A percentile compares a stretch with the other conserved stretches of the same genome.
These are phyloP conservation scores for Podospora didyma DNA, from an alignment of 495 filamentous ascomycete species.

Conservation along the genomic window DNA sequence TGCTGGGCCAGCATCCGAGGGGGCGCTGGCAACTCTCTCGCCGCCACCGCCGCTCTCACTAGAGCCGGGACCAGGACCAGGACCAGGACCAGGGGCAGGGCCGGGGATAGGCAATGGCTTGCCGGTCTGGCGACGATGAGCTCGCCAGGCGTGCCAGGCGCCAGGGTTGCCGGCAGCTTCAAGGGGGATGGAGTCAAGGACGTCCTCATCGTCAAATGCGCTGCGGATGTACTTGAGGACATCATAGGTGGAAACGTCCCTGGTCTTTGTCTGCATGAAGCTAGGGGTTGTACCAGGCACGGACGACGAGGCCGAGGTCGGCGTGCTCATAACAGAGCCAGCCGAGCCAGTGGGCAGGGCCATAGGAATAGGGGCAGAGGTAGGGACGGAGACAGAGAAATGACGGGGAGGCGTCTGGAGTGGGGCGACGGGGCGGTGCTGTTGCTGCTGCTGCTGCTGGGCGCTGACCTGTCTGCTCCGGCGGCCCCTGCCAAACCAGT, in stretches of 20 bases:
- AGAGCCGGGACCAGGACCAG: too few relatives aligned
- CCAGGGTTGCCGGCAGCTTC: constrained; percentile 82
- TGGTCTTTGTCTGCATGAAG: constrained; percentile 13
- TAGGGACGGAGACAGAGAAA: too few relatives aligned
- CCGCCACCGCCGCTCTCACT: too few relatives aligned
- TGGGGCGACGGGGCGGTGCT: background rate
- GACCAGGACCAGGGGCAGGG: too few relatives aligned
- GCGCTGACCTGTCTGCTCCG: constrained; percentile 25
- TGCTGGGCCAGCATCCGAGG: constrained; percentile 11
- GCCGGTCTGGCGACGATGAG: constrained; percentile 49
- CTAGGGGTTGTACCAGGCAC: background rate
- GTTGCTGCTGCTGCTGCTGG: constrained; percentile 2
- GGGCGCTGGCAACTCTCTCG: background rate
- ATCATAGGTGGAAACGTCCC: constrained; percentile 48
- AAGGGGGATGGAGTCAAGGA: constrained; percentile 74
- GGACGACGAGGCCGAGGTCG: constrained; percentile 28
- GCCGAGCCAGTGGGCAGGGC: constrained; percentile 1
- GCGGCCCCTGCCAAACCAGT: constrained; percentile 64
- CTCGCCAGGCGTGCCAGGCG: constrained; percentile 86
- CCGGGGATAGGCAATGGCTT: constrained; percentile 9
- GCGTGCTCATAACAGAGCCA: constrained; percentile 21
- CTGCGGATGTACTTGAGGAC: constrained; percentile 77
- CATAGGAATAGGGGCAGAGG: constrained; percentile 5
- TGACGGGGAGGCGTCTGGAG: constrained; percentile 23
- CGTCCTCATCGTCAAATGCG: constrained; percentile 69